A percentile compares a stretch with the other conserved stretches of the same genome.
Conservation (phyloP, 1,284 basidiomycete genomes). For the Moesziomyces antarcticus region DNA sequence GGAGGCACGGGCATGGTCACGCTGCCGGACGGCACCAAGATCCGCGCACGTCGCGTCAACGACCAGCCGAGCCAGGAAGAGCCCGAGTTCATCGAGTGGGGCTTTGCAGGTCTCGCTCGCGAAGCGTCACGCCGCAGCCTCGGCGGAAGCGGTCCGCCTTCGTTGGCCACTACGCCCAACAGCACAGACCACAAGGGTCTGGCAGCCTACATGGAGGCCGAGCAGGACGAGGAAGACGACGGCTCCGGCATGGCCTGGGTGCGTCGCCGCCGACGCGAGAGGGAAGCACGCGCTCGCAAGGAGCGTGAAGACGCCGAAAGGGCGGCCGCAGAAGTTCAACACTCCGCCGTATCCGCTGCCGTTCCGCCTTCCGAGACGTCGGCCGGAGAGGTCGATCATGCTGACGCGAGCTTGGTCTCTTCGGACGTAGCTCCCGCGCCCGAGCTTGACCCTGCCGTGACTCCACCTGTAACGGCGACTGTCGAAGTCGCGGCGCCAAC, state of each 20-base stretch:
- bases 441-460: no score
- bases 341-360: no score
- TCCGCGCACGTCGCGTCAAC: conserved; percentile 60
- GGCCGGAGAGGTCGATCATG: no score
- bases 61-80: conserved; percentile 49
- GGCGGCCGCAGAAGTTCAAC: conserved; percentile 5
- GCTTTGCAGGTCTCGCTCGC: conserved; percentile 62
- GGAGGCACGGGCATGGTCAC: conserved; percentile 67
- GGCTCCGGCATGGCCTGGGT: conserved; percentile 49
- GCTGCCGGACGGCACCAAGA: conserved; percentile 63
- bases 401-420: no score
- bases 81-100: conserved; percentile 58
- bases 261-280: conserved; percentile 36
- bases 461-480: not conserved
- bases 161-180: conserved; percentile 45
- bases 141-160: conserved; percentile 37
- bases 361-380: no score
- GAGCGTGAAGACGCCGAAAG: conserved; percentile 30
- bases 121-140: conserved; percentile 44
- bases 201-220: conserved; percentile 25
- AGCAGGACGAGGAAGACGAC: conserved; percentile 46
- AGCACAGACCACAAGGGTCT: conserved; percentile 33
- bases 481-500: not conserved
- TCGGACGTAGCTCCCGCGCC: no score
- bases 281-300: conserved; percentile 32